Percentiles rank a stretch among this genome's conserved stretches.
These are phyloP conservation scores for Pterocarpus santalinus DNA, from an alignment of 306 rosid species.

Conservation along the genomic window DNA sequence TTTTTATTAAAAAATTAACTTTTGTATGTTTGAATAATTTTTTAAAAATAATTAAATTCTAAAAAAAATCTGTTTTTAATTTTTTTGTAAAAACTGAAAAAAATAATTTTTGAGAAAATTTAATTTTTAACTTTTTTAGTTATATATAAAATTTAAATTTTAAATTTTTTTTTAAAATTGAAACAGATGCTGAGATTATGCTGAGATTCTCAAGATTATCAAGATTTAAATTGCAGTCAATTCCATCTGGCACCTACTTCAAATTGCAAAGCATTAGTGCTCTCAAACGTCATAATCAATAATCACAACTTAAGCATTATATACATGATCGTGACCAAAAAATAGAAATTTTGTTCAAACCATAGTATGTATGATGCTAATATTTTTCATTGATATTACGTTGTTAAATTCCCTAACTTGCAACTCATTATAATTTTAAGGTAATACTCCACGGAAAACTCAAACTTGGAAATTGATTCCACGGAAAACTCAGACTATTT, in stretches of 20 bases:
- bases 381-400: not conserved
- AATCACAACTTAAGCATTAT: not conserved
- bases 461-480: too few species aligned
- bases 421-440: not conserved
- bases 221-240: slow-evolving; percentile 11
- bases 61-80: too few species aligned
- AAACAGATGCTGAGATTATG: not conserved
- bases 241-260: slow-evolving; percentile 17
- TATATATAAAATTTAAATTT: too few species aligned
- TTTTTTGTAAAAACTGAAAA: too few species aligned
- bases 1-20: too few species aligned
- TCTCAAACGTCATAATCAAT: not conserved
- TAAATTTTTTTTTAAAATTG: too few species aligned
- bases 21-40: too few species aligned
- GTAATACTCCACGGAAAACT: too few species aligned
- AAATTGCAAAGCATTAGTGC: not conserved
- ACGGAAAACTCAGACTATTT: too few species aligned
- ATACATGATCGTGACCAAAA: not conserved
- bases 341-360: not conserved
- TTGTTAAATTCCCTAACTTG: not conserved
- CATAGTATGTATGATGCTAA: not conserved
- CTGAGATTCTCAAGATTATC: not conserved
- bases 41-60: too few species aligned
- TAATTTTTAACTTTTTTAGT: too few species aligned
- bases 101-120: too few species aligned